Percentiles rank a stretch among this genome's conserved stretches.
Conservation (phyloP, 140 eudicot genomes). For the Anethum foeniculum region DNA sequence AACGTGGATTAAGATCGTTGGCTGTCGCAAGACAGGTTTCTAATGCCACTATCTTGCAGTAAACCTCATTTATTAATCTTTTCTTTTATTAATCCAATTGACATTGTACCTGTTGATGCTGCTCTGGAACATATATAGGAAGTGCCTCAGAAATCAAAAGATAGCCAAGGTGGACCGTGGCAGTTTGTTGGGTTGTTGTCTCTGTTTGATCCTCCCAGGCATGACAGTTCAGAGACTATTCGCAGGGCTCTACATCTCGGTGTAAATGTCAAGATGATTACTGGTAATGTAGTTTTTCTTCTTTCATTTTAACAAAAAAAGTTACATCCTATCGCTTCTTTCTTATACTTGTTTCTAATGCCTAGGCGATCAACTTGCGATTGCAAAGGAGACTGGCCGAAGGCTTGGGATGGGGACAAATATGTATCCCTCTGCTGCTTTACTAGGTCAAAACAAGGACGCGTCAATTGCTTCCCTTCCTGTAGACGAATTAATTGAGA, state of each 20-base stretch:
- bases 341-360: not conserved
- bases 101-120: not conserved
- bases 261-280: conserved; percentile 46
- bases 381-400: conserved; percentile 22
- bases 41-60: not conserved
- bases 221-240: conserved; percentile 47
- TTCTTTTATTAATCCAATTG: not conserved
- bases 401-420: conserved; percentile 22
- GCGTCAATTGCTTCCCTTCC: conserved; percentile 17
- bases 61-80: not conserved
- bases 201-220: conserved; percentile 49
- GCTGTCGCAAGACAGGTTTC: conserved; percentile 46
- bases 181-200: conserved; percentile 42
- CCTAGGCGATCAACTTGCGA: conserved; percentile 20
- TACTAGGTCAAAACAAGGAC: conserved; percentile 17
- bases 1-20: conserved; percentile 44
- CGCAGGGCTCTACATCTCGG: conserved; percentile 38
- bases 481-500: conserved; percentile 45
- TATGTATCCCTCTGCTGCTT: conserved; percentile 15
- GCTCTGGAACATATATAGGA: conserved; percentile 20
- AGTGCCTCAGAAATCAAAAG: conserved; percentile 44
- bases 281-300: conserved; percentile 17
- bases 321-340: not conserved
- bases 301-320: not conserved
- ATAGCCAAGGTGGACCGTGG: conserved; percentile 44